phyloP scores from a whole-genome alignment of 345 rosid genomes.

The Rubroshorea leprosula region DNA sequence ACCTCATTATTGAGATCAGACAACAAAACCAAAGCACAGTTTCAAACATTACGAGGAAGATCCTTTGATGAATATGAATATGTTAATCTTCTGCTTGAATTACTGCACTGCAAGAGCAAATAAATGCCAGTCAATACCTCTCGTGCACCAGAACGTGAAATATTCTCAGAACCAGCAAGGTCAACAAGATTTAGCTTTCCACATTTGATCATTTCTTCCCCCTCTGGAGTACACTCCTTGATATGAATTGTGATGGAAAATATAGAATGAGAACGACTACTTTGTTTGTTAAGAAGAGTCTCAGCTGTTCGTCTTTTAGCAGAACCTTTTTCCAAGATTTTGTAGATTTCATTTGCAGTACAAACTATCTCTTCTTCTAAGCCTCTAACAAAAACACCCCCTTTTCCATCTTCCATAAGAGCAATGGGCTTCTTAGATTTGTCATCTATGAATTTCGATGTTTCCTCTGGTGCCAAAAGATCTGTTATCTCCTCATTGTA shows the following conservation, averaged over 20 bases:
- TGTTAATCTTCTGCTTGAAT: not conserved
- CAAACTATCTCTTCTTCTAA: conserved; percentile 96
- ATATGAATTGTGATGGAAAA: conserved; percentile 96
- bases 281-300: conserved; percentile 98
- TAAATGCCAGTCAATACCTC: conserved; percentile 47
- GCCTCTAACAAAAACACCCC: conserved; percentile 96
- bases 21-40: conserved; percentile 9
- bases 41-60: conserved; percentile 9
- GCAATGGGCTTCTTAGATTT: conserved; percentile 91
- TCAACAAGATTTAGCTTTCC: conserved; percentile 98
- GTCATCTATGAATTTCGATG: conserved; percentile 71
- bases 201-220: conserved; percentile 97
- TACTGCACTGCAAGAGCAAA: not conserved
- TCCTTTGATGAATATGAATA: not conserved
- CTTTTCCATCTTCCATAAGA: conserved; percentile 98
- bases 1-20: not conserved
- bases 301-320: conserved; percentile 98
- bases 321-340: conserved; percentile 93
- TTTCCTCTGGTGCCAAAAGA: conserved; percentile 91
- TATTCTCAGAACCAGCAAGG: conserved; percentile 99
- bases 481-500: conserved; percentile 96
- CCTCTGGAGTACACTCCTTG: conserved; percentile 93
- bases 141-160: conserved; percentile 95
- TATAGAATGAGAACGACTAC: conserved; percentile 97
- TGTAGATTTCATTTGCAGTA: conserved; percentile 93